These are phyloP conservation scores for Aspergillus sparsus DNA, from an alignment of 495 filamentous ascomycete genomes.

Conservation along the genomic window DNA sequence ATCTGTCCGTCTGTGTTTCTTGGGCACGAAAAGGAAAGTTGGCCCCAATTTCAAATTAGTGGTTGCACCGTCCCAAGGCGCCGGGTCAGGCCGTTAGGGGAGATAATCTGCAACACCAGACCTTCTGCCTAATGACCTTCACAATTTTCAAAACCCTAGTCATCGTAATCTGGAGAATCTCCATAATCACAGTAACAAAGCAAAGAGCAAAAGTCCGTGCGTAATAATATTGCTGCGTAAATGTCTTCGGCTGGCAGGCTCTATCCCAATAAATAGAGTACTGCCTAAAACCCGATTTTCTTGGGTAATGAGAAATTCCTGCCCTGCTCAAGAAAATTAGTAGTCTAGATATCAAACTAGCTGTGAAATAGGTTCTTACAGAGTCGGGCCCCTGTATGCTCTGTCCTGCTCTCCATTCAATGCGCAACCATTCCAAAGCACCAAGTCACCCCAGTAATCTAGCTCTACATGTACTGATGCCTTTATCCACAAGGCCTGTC, in stretches of 20 bases:
- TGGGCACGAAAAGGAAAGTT: neutral
- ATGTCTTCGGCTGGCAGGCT: no score
- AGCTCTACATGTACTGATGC: neutral
- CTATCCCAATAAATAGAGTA: neutral
- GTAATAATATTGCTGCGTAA: neutral
- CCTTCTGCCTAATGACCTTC: neutral
- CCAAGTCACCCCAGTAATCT: neutral
- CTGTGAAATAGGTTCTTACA: neutral
- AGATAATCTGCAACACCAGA: neutral
- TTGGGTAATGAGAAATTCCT: neutral
- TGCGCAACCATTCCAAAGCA: neutral
- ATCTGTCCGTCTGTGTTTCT: neutral
- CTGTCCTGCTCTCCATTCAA: neutral
- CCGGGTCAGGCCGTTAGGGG: neutral
- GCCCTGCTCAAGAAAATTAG: neutral
- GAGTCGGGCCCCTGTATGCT: neutral
- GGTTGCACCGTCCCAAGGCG: neutral
- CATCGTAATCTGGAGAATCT: neutral
- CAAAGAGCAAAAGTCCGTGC: neutral
- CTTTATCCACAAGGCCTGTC: neutral
- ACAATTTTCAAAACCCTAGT: neutral
- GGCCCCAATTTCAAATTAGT: neutral
- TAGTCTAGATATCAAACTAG: neutral
- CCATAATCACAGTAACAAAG: neutral
- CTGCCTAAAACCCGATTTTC: neutral